Percentiles rank a stretch among this genome's conserved stretches.
phyloP scores from a whole-genome alignment of 2,329 filamentous ascomycete genomes.

The Ophiobolus disseminans region DNA sequence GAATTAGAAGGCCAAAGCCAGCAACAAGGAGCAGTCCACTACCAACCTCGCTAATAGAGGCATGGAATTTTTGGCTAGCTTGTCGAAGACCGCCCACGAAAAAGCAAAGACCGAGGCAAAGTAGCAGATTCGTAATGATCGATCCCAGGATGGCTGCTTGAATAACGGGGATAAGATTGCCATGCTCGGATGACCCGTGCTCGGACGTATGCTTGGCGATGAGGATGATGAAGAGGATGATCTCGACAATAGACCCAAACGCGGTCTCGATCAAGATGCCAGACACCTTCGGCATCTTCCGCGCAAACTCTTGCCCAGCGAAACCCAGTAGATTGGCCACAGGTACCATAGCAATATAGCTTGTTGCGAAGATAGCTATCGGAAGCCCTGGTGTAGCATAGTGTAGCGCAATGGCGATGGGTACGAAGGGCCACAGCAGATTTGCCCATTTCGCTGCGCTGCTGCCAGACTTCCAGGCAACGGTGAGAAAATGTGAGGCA shows the following conservation, averaged over 20 bases:
- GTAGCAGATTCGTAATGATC: slow-evolving; percentile 78
- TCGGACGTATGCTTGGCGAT: slow-evolving; percentile 60
- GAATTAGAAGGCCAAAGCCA: slow-evolving; percentile 60
- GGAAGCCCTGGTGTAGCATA: slow-evolving; percentile 62
- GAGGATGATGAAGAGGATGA: slow-evolving; percentile 80
- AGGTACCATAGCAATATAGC: slow-evolving; percentile 78
- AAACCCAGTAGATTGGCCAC: slow-evolving; percentile 78
- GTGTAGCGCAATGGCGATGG: slow-evolving; percentile 69
- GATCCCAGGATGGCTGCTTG: slow-evolving; percentile 85
- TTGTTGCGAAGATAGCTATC: slow-evolving; percentile 70
- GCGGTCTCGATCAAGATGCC: slow-evolving; percentile 66
- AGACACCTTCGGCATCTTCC: slow-evolving; percentile 76
- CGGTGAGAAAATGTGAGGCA: slow-evolving; percentile 66
- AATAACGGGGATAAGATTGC: slow-evolving; percentile 67
- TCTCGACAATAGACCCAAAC: slow-evolving; percentile 77
- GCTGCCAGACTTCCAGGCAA: slow-evolving; percentile 70
- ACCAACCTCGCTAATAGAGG: slow-evolving; percentile 79
- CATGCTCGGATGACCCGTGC: slow-evolving; percentile 47
- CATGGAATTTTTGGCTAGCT: slow-evolving; percentile 74
- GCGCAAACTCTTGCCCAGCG: slow-evolving; percentile 72
- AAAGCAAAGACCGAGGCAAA: slow-evolving; percentile 83
- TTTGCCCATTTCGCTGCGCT: slow-evolving; percentile 71
- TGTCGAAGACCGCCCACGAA: slow-evolving; percentile 75
- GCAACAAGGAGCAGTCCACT: slow-evolving; percentile 78
- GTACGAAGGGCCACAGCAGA: slow-evolving; percentile 76